phyloP scores from a whole-genome alignment of 2,329 filamentous ascomycete species.

The Cordyceps militaris region DNA sequence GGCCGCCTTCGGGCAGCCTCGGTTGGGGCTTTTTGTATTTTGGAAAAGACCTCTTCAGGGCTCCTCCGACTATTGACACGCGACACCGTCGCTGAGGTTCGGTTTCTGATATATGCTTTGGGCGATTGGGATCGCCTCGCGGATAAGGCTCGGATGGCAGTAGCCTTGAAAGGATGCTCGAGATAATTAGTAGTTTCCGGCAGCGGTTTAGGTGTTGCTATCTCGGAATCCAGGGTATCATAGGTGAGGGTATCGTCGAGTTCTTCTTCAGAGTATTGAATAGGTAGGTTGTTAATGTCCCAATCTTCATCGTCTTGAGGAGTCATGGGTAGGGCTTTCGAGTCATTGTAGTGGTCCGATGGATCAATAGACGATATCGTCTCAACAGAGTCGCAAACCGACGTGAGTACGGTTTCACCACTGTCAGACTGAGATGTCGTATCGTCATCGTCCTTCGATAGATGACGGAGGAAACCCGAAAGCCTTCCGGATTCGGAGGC shows the following conservation, averaged over 20 bases:
- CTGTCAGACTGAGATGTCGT: conserved; percentile 41
- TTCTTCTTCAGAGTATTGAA: conserved; percentile 33
- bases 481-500: conserved; percentile 39
- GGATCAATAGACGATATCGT: conserved; percentile 28
- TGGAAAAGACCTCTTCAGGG: conserved; percentile 39
- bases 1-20: conserved; percentile 35
- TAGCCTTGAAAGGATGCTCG: conserved; percentile 29
- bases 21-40: conserved; percentile 40
- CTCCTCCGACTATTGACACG: conserved; percentile 33
- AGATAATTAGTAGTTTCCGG: conserved; percentile 28
- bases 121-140: conserved; percentile 30
- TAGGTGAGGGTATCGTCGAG: conserved; percentile 26
- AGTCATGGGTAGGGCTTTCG: conserved; percentile 15
- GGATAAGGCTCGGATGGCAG: conserved; percentile 22
- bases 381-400: conserved; percentile 40
- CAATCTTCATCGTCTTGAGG: conserved; percentile 24
- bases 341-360: conserved; percentile 20
- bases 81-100: conserved; percentile 20
- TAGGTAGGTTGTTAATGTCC: conserved; percentile 30
- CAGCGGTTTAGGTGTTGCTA: conserved; percentile 37
- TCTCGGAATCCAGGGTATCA: conserved; percentile 35
- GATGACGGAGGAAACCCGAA: conserved; percentile 23
- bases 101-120: conserved; percentile 26
- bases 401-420: conserved; percentile 36
- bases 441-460: conserved; percentile 31